Conservation (phyloP, 2,329 filamentous ascomycete genomes). For the Fonsecaea monophora region DNA sequence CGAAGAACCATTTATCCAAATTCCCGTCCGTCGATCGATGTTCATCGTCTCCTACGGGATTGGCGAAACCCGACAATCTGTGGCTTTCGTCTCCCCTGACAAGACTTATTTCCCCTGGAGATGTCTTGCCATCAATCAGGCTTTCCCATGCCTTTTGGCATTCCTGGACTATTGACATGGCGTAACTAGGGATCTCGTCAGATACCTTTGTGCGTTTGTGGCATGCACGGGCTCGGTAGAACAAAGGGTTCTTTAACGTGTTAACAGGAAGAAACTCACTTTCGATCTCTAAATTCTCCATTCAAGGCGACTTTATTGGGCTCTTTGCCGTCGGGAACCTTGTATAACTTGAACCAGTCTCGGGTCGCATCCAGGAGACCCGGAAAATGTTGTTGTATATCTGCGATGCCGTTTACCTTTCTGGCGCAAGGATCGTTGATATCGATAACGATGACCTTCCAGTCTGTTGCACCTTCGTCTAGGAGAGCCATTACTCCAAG, state of each 20-base stretch:
- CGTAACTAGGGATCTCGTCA: conserved; percentile 57
- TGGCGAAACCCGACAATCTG: background rate
- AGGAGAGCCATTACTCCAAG: conserved; percentile 98
- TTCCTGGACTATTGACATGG: conserved; percentile 92
- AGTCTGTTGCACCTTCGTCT: conserved; percentile 99
- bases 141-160: conserved; percentile 71
- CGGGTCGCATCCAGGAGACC: conserved; percentile 96
- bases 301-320: conserved; percentile 99
- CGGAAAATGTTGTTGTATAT: conserved; percentile 96
- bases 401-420: conserved; percentile 98
- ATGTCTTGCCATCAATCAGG: background rate
- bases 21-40: background rate
- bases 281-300: conserved; percentile 99
- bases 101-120: background rate
- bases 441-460: conserved; percentile 99
- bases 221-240: too few species aligned
- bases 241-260: background rate
- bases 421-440: conserved; percentile 88
- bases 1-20: background rate
- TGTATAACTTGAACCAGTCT: conserved; percentile 99
- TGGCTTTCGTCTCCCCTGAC: background rate
- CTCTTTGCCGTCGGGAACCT: conserved; percentile 99
- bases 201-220: background rate
- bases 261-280: conserved; percentile 57
- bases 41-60: background rate